Evolutionary conservation across 2,329 filamentous ascomycete species (phyloP), one percentile per base, ranked within the genome.

Genomic region (Celoporthe dispersa): DNA sequence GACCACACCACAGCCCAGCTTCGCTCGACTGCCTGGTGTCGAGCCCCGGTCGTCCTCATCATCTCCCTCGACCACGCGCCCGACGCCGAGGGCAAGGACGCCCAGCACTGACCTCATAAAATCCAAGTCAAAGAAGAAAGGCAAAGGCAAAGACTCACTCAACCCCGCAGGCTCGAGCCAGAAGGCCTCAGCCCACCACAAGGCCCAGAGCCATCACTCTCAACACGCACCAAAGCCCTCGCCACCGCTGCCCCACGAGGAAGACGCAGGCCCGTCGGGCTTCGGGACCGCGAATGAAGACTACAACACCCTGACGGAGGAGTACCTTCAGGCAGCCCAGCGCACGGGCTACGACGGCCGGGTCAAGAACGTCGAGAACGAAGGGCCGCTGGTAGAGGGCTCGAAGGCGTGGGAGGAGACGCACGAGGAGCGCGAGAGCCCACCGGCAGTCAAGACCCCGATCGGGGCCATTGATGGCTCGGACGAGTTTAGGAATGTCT

Each of bases 401-500:
- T 73, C 71, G 1, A 69, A 65, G 41, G 67, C 70, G 9, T 70
- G 70, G 70, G 67, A 73, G 44, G 48, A 68, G 41, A 68, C 65
- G 33, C 68, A 67, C 3, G 68, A 68, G 60, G 69, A 73, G 39
- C 68, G 53, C 6, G 62, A 64, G 35, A 68, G 60, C 16, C 41
- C 37, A 1, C 65, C 70, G 3, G 33, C 67, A 5, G 51, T 67
- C 3, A 71, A 62, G 3, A 72, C 70, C 12, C 75, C 74, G 14
- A 59, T 69, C 33, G 70, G 68, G 22, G 59, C 68, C 22, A 71
- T 80, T 2, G 73, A 78, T n/a, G 79, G 81, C 25, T 77, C 78
- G 37, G 83, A 84, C 3, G 83, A 82, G 68, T 85, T 84, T 71
- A 78, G 78, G 28, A 85, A 85, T 71, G 81, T 84, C n/a, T 85